Evolutionary conservation across 1,284 basidiomycete species (phyloP).

Genomic region (Filobasidium uniguttulatum): DNA sequence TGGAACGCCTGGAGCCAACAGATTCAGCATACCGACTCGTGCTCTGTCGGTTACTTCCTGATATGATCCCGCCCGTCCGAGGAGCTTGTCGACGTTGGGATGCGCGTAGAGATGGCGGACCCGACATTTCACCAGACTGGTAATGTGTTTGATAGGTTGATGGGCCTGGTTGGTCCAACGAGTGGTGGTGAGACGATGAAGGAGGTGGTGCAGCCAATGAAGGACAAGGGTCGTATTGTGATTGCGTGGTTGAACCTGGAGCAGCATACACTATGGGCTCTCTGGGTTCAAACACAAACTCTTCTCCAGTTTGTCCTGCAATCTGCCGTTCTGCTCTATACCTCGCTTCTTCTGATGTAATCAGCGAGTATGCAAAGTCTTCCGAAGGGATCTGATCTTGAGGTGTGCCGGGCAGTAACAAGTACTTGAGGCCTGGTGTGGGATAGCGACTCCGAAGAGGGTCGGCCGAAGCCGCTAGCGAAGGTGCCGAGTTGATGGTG

Average conservation of each 20-base stretch:
- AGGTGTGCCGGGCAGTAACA: background rate
- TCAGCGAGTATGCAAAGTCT: background rate
- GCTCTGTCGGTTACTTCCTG: background rate
- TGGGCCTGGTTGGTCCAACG: background rate
- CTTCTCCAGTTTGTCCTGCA: background rate
- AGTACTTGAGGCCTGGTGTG: slow-evolving; percentile 10
- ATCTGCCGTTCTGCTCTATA: background rate
- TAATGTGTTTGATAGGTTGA: background rate
- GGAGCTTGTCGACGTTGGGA: background rate
- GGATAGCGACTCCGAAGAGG: slow-evolving; percentile 7
- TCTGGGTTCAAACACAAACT: slow-evolving; percentile 5
- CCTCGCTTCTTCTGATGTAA: background rate
- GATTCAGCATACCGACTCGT: background rate
- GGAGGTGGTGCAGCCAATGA: background rate
- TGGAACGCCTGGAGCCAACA: background rate
- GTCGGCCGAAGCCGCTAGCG: no score
- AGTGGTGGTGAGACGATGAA: background rate
- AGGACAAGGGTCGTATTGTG: background rate
- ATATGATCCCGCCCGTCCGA: background rate
- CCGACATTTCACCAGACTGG: background rate
- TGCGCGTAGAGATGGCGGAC: background rate
- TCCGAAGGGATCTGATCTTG: background rate
- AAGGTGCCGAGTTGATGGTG: no score
- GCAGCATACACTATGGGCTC: background rate
- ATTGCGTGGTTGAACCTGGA: background rate